A percentile compares a stretch with the other conserved stretches of the same genome.
phyloP scores from a whole-genome alignment of 164 flowering plant species.

The Aristolochia contorta region DNA sequence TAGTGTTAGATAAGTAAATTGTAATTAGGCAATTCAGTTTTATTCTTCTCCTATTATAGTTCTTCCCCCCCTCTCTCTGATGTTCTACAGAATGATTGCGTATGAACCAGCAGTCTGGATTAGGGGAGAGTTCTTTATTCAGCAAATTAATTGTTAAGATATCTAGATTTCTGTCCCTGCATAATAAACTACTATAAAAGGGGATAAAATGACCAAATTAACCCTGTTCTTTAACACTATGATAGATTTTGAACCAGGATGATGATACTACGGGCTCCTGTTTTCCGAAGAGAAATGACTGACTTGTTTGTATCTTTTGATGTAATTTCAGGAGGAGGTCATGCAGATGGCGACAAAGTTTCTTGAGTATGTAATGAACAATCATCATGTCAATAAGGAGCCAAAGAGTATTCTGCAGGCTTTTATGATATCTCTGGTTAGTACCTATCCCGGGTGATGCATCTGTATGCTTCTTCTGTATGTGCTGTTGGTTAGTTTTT shows the following conservation, averaged over 20 bases:
- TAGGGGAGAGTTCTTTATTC: too few species aligned
- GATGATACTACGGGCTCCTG: not conserved
- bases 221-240: too few species aligned
- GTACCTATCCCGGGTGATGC: conserved; percentile 10
- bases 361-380: conserved; percentile 60
- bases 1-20: too few species aligned
- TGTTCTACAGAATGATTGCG: too few species aligned
- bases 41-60: too few species aligned
- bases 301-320: not conserved
- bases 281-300: not conserved
- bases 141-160: too few species aligned
- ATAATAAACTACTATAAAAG: too few species aligned
- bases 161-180: too few species aligned
- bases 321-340: conserved; percentile 45
- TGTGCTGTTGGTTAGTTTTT: not conserved
- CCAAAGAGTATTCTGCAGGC: conserved; percentile 56
- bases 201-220: too few species aligned
- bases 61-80: too few species aligned
- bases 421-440: conserved; percentile 75
- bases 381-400: conserved; percentile 44
- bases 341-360: conserved; percentile 33
- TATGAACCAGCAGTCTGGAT: too few species aligned
- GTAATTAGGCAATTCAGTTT: too few species aligned
- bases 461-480: not conserved
- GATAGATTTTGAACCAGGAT: not conserved